Evolutionary conservation across 1,284 basidiomycete genomes (phyloP).

Genomic region (Porogramme epimiltina): DNA sequence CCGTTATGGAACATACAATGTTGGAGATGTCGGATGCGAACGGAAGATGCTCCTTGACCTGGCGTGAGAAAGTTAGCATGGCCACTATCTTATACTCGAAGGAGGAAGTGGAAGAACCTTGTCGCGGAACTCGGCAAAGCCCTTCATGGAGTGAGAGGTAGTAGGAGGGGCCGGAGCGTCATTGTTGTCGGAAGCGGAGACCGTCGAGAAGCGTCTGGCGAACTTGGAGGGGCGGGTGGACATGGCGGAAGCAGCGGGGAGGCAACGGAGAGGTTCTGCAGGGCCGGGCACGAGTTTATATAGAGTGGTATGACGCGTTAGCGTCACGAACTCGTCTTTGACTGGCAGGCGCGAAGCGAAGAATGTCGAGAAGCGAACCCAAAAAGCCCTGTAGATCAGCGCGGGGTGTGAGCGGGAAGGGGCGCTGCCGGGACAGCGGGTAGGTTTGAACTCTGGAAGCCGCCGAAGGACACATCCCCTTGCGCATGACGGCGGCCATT

Average conservation of each 20-base stretch:
- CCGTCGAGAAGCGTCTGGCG: slow-evolving; percentile 1
- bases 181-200: background rate
- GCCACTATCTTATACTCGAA: background rate
- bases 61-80: background rate
- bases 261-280: too few relatives aligned
- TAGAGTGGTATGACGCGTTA: background rate
- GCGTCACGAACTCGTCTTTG: background rate
- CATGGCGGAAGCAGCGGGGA: background rate
- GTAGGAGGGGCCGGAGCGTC: background rate
- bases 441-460: too few relatives aligned
- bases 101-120: slow-evolving; percentile 35
- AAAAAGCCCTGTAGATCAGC: background rate
- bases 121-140: slow-evolving; percentile 45
- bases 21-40: slow-evolving; percentile 40
- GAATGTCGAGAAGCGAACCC: background rate
- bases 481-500: background rate
- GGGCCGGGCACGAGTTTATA: slow-evolving; percentile 1
- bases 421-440: background rate
- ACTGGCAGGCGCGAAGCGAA: background rate
- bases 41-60: slow-evolving; percentile 49
- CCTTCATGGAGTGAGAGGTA: slow-evolving; percentile 23
- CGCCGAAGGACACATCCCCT: too few relatives aligned
- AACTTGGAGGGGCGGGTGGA: slow-evolving; percentile 5
- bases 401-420: background rate
- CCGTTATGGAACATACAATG: slow-evolving; percentile 47